Evolutionary conservation across 352 stramenopile species (phyloP).

Genomic region (Phytophthora europaea): DNA sequence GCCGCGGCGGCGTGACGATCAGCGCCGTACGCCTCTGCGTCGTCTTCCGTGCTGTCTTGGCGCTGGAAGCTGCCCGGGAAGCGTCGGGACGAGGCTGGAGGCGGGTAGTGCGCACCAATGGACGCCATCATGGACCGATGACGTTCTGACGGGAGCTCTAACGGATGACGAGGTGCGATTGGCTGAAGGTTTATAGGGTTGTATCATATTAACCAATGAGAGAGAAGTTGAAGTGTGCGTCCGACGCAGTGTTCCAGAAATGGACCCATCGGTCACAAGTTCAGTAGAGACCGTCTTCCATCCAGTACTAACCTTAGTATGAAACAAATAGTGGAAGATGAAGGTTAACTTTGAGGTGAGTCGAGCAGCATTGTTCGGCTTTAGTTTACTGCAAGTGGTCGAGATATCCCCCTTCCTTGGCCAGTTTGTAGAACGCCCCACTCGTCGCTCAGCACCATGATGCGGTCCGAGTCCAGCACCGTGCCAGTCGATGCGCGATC

Average conservation of each 20-base stretch:
- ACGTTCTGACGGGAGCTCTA: slow-evolving; percentile 1
- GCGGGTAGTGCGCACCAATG: slow-evolving; percentile 25
- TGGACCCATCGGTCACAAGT: slow-evolving; percentile 4
- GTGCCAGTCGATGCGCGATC: slow-evolving; percentile 92
- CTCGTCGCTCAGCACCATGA: slow-evolving; percentile 66
- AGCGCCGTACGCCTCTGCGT: slow-evolving; percentile 24
- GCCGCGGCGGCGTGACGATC: slow-evolving; percentile 37
- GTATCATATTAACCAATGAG: slow-evolving; percentile 4
- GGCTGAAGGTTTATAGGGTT: background rate
- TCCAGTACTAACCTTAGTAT: too few species aligned
- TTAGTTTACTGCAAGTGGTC: slow-evolving; percentile 14
- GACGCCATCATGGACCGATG: slow-evolving; percentile 26
- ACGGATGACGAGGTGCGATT: slow-evolving; percentile 4
- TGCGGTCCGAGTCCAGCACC: slow-evolving; percentile 51
- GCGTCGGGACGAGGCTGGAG: background rate
- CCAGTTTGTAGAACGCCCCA: slow-evolving; percentile 2
- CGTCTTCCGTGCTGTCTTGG: slow-evolving; percentile 32
- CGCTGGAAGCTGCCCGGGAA: slow-evolving; percentile 24
- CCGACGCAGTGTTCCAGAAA: too few species aligned
- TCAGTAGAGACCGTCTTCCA: too few species aligned
- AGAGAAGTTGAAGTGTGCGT: slow-evolving; percentile 11
- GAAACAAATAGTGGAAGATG: too few species aligned
- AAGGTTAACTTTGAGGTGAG: too few species aligned
- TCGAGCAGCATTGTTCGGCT: too few species aligned
- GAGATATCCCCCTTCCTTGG: slow-evolving; percentile 33